Evolutionary conservation across 2,329 filamentous ascomycete genomes (phyloP), one percentile per base, ranked within the genome.

Genomic region (Thielaviopsis musarum): DNA sequence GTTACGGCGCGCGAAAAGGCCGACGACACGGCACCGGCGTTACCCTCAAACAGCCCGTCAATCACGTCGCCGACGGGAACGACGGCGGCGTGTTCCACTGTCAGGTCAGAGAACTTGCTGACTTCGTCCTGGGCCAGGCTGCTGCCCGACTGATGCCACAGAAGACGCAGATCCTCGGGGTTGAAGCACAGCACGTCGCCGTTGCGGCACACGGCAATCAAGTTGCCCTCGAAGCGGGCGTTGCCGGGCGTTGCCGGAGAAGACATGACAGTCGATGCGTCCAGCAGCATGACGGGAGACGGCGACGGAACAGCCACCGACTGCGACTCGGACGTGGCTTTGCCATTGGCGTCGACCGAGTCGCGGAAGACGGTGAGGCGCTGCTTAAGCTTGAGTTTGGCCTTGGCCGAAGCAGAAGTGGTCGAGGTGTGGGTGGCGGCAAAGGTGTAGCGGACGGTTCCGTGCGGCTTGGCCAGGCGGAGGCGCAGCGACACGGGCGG

Each of bases 161-260:
- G 75, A 58, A 74, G 69, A 61, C 74, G 65, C 21, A 81, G 67
- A 5, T 66, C 72, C 59, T 85, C 80, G 2, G 79, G 77, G 53
- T 83, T 79, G 15, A 87, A 71, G 59, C 80, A 82, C 9, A 79
- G 66, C 21, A 86, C 71, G 61, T 82, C 76, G 41, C 85, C 85
- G 62, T 83, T 76, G 51, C 77, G 71, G 60, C 80, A 79, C 1
- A 87, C 74, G 1, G 75, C 74, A 22, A 88, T 64, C 1, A 88
- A 54, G 41, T 63, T 62, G 3, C 63, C 62, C 21, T 53, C 49
- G 41, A 63, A 58, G 26, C 58, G 56, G 30, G 56, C 52, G 15
- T 54, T 17, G 28, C 52, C 56, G 41, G 55, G 45, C 19, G 53
- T 52, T 10, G 21, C n/a, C 21, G 45, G 38, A 4, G 49, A n/a